These are phyloP conservation scores for Amanita subjunquillea DNA, from an alignment of 768 basidiomycete species.

Conservation along the genomic window DNA sequence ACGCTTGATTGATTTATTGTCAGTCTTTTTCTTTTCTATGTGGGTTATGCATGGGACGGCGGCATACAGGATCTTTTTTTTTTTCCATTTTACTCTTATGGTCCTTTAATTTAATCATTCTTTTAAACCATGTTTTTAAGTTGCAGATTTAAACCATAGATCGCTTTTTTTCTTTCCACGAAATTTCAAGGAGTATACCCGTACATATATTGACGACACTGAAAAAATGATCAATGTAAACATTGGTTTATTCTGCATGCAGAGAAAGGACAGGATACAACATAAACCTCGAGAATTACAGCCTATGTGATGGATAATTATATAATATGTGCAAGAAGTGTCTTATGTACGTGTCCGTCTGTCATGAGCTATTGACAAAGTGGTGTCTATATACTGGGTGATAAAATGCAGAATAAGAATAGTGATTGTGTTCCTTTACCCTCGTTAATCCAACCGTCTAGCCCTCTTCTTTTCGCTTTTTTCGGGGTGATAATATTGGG, in stretches of 20 bases:
- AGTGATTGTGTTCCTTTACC: neutral
- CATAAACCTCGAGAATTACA: neutral
- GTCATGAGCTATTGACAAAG: neutral
- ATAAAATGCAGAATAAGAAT: constrained; percentile 5
- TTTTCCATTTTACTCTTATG: too few relatives aligned
- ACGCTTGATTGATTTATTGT: neutral
- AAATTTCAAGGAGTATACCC: too few relatives aligned
- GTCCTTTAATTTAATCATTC: too few relatives aligned
- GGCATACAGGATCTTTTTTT: too few relatives aligned
- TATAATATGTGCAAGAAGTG: neutral
- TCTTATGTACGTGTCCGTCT: neutral
- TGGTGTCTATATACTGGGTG: neutral
- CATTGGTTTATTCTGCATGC: neutral
- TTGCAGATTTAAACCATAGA: neutral
- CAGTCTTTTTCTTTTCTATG: too few relatives aligned
- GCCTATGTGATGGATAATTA: neutral
- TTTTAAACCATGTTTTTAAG: too few relatives aligned
- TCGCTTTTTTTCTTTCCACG: neutral
- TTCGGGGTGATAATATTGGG: too few relatives aligned
- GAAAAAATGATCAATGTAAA: neutral
- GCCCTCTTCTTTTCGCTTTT: neutral
- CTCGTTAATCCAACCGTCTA: neutral
- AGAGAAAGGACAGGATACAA: neutral
- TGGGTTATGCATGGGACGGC: too few relatives aligned
- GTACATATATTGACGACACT: too few relatives aligned